These are phyloP conservation scores for Mucor ambiguus DNA, from an alignment of 371 early-diverging fungal species.

Conservation along the genomic window DNA sequence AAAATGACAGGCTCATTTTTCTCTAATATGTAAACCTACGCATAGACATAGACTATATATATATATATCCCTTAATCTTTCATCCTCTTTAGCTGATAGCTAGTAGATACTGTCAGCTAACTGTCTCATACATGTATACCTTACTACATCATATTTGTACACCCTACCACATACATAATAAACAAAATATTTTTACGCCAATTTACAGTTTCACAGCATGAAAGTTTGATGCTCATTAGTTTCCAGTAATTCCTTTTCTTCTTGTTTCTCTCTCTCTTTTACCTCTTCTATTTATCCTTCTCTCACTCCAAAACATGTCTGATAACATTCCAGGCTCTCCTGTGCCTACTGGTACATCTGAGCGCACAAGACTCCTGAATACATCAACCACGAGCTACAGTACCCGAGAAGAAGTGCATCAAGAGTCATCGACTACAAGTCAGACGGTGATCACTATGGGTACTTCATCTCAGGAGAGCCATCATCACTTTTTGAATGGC, in stretches of 20 bases:
- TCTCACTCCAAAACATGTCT: background rate
- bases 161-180: background rate
- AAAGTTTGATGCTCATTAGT: background rate
- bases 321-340: conserved; percentile 5
- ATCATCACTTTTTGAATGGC: background rate
- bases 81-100: background rate
- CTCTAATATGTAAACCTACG: conserved; percentile 20
- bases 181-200: conserved; percentile 3
- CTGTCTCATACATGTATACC: background rate
- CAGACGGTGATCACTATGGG: conserved; percentile 26
- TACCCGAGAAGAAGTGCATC: background rate
- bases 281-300: too few relatives aligned
- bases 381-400: conserved; percentile 16
- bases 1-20: conserved; percentile 30
- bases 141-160: background rate
- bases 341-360: conserved; percentile 20
- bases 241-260: background rate
- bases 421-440: background rate
- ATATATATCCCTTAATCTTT: background rate
- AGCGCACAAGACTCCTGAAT: conserved; percentile 23
- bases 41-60: background rate
- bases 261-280: background rate
- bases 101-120: background rate
- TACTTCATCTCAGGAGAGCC: background rate
- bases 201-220: conserved; percentile 6